These are phyloP conservation scores for Moniliophthora roreri DNA, from an alignment of 1,284 basidiomycete species.

Conservation along the genomic window DNA sequence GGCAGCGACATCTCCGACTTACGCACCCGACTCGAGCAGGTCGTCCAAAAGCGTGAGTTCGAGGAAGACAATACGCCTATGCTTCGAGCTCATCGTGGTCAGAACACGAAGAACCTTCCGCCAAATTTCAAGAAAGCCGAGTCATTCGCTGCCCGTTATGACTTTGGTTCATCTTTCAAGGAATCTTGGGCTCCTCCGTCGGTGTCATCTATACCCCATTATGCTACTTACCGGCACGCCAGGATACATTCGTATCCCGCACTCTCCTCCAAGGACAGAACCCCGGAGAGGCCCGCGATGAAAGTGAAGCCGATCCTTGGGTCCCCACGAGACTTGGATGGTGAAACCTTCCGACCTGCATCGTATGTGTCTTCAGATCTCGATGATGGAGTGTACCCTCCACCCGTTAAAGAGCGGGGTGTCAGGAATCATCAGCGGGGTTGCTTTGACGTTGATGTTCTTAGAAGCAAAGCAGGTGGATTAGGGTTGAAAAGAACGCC, in stretches of 20 bases:
- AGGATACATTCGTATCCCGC: slow-evolving; percentile 37
- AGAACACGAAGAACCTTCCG: slow-evolving; percentile 18
- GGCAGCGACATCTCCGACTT: slow-evolving; percentile 45
- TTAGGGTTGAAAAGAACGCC: slow-evolving; percentile 38
- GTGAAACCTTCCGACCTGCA: slow-evolving; percentile 29
- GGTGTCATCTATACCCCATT: slow-evolving; percentile 13
- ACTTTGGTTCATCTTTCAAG: slow-evolving; percentile 52
- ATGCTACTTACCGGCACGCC: slow-evolving; percentile 25
- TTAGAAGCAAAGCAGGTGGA: slow-evolving; percentile 14
- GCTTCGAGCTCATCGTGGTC: slow-evolving; percentile 12
- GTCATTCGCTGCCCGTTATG: slow-evolving; percentile 51
- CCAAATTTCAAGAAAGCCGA: slow-evolving; percentile 28
- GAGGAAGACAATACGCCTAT: slow-evolving; percentile 24
- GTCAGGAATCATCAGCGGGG: slow-evolving; percentile 48
- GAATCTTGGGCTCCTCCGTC: slow-evolving; percentile 38
- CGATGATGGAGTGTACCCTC: slow-evolving; percentile 28
- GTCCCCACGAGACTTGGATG: slow-evolving; percentile 41
- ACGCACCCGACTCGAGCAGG: slow-evolving; percentile 54
- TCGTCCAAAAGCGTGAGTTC: slow-evolving; percentile 41
- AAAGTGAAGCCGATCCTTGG: slow-evolving; percentile 27
- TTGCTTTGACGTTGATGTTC: slow-evolving; percentile 39
- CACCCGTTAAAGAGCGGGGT: slow-evolving; percentile 15
- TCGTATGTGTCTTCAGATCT: slow-evolving; percentile 23
- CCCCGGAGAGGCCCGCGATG: slow-evolving; percentile 13
- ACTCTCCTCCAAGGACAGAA: slow-evolving; percentile 14